These are phyloP conservation scores for Immersiporthe knoxdaviesiana DNA, from an alignment of 2,329 filamentous ascomycete genomes.

Conservation along the genomic window DNA sequence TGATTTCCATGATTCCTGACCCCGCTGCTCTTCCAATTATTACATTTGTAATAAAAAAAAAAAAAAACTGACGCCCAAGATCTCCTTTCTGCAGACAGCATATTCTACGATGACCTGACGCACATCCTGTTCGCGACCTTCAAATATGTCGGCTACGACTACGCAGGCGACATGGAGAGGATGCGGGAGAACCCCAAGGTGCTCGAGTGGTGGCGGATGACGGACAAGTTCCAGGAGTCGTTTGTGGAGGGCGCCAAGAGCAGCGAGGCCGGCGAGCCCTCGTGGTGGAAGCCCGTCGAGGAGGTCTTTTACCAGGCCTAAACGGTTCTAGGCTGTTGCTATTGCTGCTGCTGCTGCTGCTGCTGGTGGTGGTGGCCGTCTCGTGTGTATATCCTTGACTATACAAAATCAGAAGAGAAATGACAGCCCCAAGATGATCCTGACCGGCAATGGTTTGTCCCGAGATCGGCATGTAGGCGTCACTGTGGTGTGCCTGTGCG, in stretches of 20 bases:
- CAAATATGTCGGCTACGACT: slow-evolving; percentile 78
- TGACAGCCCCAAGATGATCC: not conserved
- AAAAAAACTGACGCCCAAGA: too few species aligned
- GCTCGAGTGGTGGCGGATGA: slow-evolving; percentile 80
- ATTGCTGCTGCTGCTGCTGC: not conserved
- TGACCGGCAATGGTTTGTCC: not conserved
- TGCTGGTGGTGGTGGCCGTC: not conserved
- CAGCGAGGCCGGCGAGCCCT: slow-evolving; percentile 61
- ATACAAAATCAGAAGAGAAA: not conserved
- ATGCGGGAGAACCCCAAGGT: slow-evolving; percentile 76
- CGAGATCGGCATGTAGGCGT: too few species aligned
- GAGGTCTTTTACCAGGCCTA: slow-evolving; percentile 68
- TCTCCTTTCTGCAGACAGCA: slow-evolving; percentile 58
- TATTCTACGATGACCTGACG: slow-evolving; percentile 68
- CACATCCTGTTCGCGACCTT: slow-evolving; percentile 74
- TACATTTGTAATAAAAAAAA: too few species aligned
- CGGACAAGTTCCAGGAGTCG: slow-evolving; percentile 73
- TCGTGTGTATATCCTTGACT: not conserved
- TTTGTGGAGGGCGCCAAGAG: slow-evolving; percentile 62
- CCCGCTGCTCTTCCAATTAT: too few species aligned
- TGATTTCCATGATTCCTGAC: not conserved
- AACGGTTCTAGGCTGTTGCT: too few species aligned
- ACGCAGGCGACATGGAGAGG: slow-evolving; percentile 72
- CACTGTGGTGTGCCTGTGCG: too few species aligned
- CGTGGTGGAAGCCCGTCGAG: slow-evolving; percentile 71